phyloP scores from a whole-genome alignment of 768 basidiomycete genomes.

The Amanita subjunquillea region DNA sequence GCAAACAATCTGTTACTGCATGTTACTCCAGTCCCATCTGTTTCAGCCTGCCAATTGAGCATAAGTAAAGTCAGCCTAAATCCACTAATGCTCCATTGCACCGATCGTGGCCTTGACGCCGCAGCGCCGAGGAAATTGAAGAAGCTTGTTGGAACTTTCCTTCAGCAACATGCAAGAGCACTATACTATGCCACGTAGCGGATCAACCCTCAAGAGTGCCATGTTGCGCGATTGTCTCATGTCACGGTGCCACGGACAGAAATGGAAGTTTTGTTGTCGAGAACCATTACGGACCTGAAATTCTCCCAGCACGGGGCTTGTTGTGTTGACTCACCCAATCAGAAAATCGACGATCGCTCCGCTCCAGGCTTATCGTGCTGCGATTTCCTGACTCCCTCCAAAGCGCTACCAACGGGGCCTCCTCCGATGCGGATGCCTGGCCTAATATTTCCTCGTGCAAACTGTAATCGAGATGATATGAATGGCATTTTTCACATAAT shows the following conservation, averaged over 20 bases:
- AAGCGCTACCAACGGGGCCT: no score
- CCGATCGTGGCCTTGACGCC: constrained; percentile 4
- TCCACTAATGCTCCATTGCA: not conserved
- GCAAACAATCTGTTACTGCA: not conserved
- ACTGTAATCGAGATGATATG: no score
- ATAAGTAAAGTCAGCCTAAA: not conserved
- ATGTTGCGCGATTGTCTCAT: not conserved
- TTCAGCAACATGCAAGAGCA: not conserved
- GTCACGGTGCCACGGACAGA: not conserved
- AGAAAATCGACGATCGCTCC: no score
- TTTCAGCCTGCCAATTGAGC: not conserved
- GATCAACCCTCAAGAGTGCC: not conserved
- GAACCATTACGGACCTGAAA: not conserved
- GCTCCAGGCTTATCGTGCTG: no score
- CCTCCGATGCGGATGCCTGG: no score
- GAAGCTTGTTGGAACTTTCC: not conserved
- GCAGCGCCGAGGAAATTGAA: not conserved
- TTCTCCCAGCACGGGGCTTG: not conserved
- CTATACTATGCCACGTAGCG: constrained; percentile 2
- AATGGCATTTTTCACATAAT: no score
- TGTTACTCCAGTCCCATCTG: constrained; percentile 2
- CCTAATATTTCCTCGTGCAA: no score
- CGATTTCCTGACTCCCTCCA: no score
- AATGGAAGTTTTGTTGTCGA: constrained; percentile 3
- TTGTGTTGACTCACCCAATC: no score